phyloP scores from a whole-genome alignment of 768 basidiomycete species.

The Wakefieldia striispora region DNA sequence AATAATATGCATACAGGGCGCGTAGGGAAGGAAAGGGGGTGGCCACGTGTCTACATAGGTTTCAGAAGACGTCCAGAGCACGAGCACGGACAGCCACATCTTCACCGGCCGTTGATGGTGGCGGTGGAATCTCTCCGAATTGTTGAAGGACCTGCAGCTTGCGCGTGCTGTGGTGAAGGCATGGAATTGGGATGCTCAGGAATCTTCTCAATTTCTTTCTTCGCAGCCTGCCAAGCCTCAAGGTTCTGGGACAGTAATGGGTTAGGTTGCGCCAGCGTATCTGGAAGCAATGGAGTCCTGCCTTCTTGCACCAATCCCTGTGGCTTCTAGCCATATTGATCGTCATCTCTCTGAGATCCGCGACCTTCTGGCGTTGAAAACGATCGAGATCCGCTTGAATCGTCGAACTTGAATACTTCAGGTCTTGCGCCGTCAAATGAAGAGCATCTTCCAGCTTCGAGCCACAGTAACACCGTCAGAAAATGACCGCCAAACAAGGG shows the following conservation, averaged over 20 bases:
- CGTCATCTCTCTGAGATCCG: constrained; percentile 91
- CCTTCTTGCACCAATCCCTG: constrained; percentile 97
- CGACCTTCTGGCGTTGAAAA: constrained; percentile 98
- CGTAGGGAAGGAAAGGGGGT: neutral
- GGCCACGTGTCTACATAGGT: constrained; percentile 11
- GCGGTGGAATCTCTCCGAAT: constrained; percentile 65
- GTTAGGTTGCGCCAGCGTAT: constrained; percentile 13
- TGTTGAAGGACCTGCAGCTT: constrained; percentile 36
- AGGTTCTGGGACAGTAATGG: constrained; percentile 63
- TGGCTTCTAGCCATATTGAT: constrained; percentile 89
- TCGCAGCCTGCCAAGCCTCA: constrained; percentile 96
- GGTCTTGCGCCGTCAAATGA: constrained; percentile 87
- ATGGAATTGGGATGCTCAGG: constrained; percentile 83
- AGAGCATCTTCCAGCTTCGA: constrained; percentile 90
- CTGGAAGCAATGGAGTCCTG: constrained; percentile 28
- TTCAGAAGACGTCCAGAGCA: constrained; percentile 1
- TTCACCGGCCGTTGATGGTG: constrained; percentile 63
- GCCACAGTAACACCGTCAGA: constrained; percentile 16
- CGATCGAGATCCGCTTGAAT: constrained; percentile 97
- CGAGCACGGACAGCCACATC: constrained; percentile 10
- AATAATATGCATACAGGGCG: constrained; percentile 13
- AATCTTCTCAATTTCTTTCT: constrained; percentile 87
- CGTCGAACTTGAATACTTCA: constrained; percentile 94
- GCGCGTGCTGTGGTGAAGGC: constrained; percentile 39
- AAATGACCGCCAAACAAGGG: constrained; percentile 6